These are phyloP conservation scores for Penicillium glabrum DNA, from an alignment of 2,329 filamentous ascomycete species.

Conservation along the genomic window DNA sequence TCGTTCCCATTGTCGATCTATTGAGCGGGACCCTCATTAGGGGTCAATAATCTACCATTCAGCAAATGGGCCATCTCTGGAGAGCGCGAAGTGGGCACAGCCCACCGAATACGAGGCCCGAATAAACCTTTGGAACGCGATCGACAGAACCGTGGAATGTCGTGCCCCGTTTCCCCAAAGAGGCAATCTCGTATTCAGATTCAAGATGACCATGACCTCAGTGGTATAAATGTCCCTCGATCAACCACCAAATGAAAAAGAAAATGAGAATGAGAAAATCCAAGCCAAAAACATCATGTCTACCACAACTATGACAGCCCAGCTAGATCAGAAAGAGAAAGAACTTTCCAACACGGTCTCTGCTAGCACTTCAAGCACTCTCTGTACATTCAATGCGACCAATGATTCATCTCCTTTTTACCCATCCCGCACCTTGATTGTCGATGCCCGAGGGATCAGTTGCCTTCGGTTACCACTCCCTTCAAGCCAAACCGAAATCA, in stretches of 20 bases:
- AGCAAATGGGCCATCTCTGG: too few relatives aligned
- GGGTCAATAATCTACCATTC: neutral
- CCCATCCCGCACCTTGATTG: constrained; percentile 11
- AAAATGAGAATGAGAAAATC: neutral
- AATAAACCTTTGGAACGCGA: neutral
- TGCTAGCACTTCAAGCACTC: neutral
- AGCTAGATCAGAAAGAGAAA: constrained; percentile 5
- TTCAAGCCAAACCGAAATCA: constrained; percentile 37
- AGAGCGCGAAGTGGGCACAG: neutral
- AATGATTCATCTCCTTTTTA: constrained; percentile 3
- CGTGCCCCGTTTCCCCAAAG: constrained; percentile 4
- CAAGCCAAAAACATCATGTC: neutral
- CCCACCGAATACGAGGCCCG: neutral
- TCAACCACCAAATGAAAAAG: neutral
- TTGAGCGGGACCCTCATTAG: neutral
- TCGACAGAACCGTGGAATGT: constrained; percentile 1
- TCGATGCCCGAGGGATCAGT: constrained; percentile 30
- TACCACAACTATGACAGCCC: constrained; percentile 6
- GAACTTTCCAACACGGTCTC: neutral
- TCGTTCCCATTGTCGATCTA: constrained; percentile 3
- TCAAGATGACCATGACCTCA: neutral
- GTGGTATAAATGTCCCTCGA: neutral
- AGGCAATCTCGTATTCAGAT: constrained; percentile 21
- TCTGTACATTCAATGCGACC: neutral
- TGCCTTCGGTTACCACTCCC: constrained; percentile 36